Evolutionary conservation across 225 moss, liverwort and hornwort genomes (phyloP).

Genomic region (Marchantia polymorpha): DNA sequence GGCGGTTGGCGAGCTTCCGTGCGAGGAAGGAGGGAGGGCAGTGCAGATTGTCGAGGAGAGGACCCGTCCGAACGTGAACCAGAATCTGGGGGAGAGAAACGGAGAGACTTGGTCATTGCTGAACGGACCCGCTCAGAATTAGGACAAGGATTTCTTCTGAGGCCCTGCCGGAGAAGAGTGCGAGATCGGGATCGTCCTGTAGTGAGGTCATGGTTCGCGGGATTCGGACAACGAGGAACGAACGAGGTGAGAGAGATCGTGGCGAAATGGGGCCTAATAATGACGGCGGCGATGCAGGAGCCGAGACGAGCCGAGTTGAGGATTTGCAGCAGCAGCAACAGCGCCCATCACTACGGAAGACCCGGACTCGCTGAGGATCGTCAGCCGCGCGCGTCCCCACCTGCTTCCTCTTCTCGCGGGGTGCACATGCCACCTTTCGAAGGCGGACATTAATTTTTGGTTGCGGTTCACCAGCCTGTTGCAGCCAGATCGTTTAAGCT

Average conservation of each 20-base stretch:
- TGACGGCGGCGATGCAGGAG: neutral
- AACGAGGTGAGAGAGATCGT: neutral
- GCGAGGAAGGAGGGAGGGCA: too few relatives aligned
- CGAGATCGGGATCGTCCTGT: neutral
- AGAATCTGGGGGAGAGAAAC: neutral
- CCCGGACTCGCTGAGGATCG: neutral
- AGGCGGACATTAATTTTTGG: too few relatives aligned
- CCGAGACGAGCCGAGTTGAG: neutral
- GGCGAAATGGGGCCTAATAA: conserved; percentile 5
- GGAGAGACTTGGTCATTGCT: neutral
- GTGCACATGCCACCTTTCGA: too few relatives aligned
- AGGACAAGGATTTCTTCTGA: neutral
- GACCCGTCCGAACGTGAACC: neutral
- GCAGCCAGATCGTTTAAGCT: too few relatives aligned
- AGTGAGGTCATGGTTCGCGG: neutral
- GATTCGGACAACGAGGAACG: neutral
- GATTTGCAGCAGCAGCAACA: neutral
- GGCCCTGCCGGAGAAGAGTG: neutral
- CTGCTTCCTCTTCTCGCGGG: too few relatives aligned
- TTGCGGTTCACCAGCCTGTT: too few relatives aligned
- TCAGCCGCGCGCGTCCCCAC: neutral
- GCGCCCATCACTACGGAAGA: too few relatives aligned
- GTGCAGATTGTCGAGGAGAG: neutral
- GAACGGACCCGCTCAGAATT: neutral
- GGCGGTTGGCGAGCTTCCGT: too few relatives aligned